These are phyloP conservation scores for Podospora pseudocomata DNA, from an alignment of 495 filamentous ascomycete species.

Conservation along the genomic window DNA sequence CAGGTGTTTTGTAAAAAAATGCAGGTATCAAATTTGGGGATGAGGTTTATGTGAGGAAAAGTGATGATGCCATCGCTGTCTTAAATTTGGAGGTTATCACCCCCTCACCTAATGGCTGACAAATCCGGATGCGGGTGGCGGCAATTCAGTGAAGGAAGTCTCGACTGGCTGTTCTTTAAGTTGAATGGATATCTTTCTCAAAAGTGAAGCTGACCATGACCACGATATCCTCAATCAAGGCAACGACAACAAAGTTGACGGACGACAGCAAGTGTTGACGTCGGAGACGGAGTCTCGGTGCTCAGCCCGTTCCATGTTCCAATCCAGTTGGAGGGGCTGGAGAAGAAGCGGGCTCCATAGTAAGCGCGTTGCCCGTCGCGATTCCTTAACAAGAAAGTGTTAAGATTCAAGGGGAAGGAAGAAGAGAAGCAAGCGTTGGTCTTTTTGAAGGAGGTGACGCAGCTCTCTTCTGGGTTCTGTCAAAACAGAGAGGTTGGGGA, in stretches of 20 bases:
- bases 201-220: background rate
- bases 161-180: background rate
- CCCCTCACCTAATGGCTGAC: slow-evolving; percentile 6
- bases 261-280: background rate
- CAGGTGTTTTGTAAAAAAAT: background rate
- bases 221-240: background rate
- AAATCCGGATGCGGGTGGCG: slow-evolving; percentile 5
- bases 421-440: background rate
- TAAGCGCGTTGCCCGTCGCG: background rate
- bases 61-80: slow-evolving; percentile 2
- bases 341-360: background rate
- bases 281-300: background rate
- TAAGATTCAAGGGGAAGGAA: background rate
- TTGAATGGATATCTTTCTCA: background rate
- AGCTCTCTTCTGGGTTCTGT: background rate
- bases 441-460: background rate
- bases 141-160: background rate
- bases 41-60: background rate
- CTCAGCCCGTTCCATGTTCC: background rate
- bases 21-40: background rate
- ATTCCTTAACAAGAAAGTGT: background rate
- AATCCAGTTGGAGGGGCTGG: too few relatives aligned
- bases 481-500: slow-evolving; percentile 3
- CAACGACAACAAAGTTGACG: background rate
- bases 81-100: background rate